Percentiles rank a stretch among this genome's conserved stretches.
Evolutionary conservation across 352 stramenopile species (phyloP).

Genomic region (Phytophthora ohioensis): DNA sequence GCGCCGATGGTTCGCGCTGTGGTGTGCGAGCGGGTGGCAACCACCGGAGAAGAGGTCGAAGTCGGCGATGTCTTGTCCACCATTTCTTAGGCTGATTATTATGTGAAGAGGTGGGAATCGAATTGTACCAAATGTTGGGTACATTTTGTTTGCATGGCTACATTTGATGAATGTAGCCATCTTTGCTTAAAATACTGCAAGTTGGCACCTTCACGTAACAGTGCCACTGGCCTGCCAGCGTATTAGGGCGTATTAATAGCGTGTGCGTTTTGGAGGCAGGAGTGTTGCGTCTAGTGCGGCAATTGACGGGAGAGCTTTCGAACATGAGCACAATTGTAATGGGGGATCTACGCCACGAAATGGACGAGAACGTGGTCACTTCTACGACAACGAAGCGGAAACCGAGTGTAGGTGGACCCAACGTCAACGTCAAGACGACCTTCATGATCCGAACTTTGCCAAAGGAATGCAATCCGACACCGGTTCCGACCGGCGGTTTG

Average conservation of each 20-base stretch:
- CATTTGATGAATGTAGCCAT: neutral
- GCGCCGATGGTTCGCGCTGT: constrained; percentile 7
- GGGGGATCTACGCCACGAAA: constrained; percentile 65
- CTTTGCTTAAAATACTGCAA: constrained; percentile 1
- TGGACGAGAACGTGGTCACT: constrained; percentile 17
- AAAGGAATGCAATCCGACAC: constrained; percentile 76
- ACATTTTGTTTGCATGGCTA: neutral
- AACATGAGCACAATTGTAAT: constrained; percentile 53
- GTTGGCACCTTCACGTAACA: neutral
- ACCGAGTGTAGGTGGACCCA: constrained; percentile 1
- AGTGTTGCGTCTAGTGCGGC: no score
- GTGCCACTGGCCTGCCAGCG: no score
- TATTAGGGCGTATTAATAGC: constrained; percentile 15
- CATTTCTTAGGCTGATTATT: constrained; percentile 21
- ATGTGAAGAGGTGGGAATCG: neutral
- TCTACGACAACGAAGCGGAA: constrained; percentile 17
- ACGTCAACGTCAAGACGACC: constrained; percentile 47
- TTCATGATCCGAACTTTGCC: constrained; percentile 81
- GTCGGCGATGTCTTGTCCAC: constrained; percentile 29
- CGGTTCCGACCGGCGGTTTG: constrained; percentile 32
- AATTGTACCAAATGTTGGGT: neutral
- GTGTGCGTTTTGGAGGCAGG: neutral
- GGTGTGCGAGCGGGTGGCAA: neutral
- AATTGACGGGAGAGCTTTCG: neutral
- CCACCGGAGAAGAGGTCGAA: neutral